Conservation (phyloP, 345 rosid species). For the Lepidium aucheri region DNA sequence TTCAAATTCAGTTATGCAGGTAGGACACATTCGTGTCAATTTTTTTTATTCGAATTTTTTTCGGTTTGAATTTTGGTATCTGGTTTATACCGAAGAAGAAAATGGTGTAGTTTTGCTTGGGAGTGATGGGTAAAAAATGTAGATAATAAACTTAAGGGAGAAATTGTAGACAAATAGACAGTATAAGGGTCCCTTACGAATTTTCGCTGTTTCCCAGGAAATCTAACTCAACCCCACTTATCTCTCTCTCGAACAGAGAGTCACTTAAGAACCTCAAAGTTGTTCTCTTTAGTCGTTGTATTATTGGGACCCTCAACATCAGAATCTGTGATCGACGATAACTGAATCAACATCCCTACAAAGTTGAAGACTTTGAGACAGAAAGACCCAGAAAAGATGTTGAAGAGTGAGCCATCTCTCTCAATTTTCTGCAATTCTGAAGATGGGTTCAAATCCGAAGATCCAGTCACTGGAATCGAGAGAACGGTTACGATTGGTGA, state of each 20-base stretch:
- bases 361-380: slow-evolving; percentile 8
- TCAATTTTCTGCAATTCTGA: slow-evolving; percentile 34
- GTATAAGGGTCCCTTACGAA: not conserved
- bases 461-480: slow-evolving; percentile 1
- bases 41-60: too few relatives aligned
- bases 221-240: not conserved
- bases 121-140: not conserved
- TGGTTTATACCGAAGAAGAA: too few relatives aligned
- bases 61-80: too few relatives aligned
- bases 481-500: slow-evolving; percentile 45
- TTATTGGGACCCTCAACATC: slow-evolving; percentile 9
- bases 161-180: not conserved
- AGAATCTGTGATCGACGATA: not conserved
- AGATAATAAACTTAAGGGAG: not conserved
- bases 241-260: not conserved
- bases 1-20: too few relatives aligned
- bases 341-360: not conserved
- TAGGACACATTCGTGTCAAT: too few relatives aligned
- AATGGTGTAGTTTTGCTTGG: not conserved
- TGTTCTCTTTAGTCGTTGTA: not conserved
- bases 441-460: slow-evolving; percentile 12
- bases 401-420: slow-evolving; percentile 51
- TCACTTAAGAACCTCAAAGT: slow-evolving; percentile 1
- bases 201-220: not conserved
- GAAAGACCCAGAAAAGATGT: slow-evolving; percentile 30